phyloP scores from a whole-genome alignment of 106 monocot genomes.

The Amphibolis antarctica region DNA sequence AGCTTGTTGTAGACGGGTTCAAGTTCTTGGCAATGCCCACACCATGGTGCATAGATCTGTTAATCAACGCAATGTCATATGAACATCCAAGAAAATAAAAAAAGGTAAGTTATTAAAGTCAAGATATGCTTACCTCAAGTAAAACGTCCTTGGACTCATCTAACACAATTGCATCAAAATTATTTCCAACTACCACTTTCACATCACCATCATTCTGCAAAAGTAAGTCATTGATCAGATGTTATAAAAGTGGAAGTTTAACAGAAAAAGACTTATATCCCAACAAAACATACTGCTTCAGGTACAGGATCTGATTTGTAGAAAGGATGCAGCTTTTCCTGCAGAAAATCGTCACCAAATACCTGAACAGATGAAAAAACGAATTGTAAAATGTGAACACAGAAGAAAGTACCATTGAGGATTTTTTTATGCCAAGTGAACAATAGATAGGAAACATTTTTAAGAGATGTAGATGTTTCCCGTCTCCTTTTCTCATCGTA shows the following conservation, averaged over 20 bases:
- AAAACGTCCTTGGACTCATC: constrained; percentile 92
- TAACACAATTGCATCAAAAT: constrained; percentile 72
- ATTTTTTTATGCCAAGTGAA: not conserved
- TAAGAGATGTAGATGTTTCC: too few species aligned
- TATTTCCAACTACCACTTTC: constrained; percentile 80
- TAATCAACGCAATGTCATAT: not conserved
- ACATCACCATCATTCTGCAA: constrained; percentile 81
- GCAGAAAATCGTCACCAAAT: constrained; percentile 70
- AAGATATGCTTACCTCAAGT: constrained; percentile 44
- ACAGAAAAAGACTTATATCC: not conserved
- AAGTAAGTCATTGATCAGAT: not conserved
- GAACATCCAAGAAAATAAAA: not conserved
- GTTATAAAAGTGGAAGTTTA: not conserved
- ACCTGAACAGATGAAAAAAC: constrained; percentile 17
- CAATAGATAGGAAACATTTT: too few species aligned
- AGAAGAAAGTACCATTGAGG: not conserved
- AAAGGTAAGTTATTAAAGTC: not conserved
- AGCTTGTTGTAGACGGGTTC: constrained; percentile 96
- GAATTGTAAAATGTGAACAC: too few species aligned
- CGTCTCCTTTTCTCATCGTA: too few species aligned
- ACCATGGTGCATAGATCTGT: constrained; percentile 98
- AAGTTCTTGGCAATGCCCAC: constrained; percentile 85
- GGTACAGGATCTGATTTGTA: constrained; percentile 94
- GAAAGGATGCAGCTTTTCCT: constrained; percentile 80
- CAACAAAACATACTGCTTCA: constrained; percentile 41